Conservation (phyloP, 2,329 filamentous ascomycete species). For the Fusarium acutatum region DNA sequence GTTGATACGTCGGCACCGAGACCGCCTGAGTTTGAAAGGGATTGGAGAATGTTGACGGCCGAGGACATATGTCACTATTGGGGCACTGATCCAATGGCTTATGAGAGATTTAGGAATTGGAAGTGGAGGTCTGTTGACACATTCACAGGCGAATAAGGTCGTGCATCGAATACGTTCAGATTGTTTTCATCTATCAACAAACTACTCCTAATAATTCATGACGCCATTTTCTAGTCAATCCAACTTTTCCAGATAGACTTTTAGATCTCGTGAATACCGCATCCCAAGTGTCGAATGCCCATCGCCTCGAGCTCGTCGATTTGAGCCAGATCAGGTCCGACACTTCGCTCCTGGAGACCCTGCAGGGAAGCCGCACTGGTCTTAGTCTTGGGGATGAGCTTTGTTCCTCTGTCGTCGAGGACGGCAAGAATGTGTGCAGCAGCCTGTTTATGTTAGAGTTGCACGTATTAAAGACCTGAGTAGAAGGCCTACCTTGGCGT, state of each 20-base stretch:
- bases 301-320: constrained; percentile 47
- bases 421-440: constrained; percentile 57
- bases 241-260: fast-evolving
- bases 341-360: constrained; percentile 17
- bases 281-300: constrained; percentile 48
- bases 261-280: constrained; percentile 38
- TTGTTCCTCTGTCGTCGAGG: constrained; percentile 35
- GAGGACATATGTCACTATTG: neutral
- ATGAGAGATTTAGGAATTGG: neutral
- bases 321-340: constrained; percentile 28
- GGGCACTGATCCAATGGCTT: neutral
- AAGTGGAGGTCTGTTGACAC: constrained; percentile 12
- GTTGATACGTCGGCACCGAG: neutral
- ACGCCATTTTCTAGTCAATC: neutral
- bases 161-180: no score
- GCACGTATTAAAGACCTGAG: fast-evolving
- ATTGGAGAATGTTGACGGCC: neutral
- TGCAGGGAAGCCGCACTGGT: constrained; percentile 19
- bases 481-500: constrained; percentile 33
- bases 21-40: constrained; percentile 5
- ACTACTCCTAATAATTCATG: neutral
- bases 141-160: neutral
- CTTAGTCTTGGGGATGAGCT: constrained; percentile 39
- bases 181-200: neutral
- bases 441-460: constrained; percentile 18